These are phyloP conservation scores for Aspergillus conjunctus DNA, from an alignment of 495 filamentous ascomycete species.

Conservation along the genomic window DNA sequence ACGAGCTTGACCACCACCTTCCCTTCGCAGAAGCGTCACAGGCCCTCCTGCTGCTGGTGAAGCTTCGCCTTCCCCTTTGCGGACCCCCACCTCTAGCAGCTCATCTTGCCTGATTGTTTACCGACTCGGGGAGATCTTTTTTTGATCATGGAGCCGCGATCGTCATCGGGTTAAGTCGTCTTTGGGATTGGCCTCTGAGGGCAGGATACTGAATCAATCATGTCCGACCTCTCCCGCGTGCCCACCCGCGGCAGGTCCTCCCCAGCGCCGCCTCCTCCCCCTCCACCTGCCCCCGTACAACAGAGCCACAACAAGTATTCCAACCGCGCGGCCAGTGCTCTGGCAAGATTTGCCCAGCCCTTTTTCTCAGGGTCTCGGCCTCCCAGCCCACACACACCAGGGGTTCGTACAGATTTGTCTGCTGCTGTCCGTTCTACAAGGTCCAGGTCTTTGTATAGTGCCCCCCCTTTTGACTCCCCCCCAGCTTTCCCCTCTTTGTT, in stretches of 20 bases:
- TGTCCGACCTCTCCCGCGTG: conserved; percentile 48
- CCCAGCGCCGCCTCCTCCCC: conserved; percentile 49
- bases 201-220: conserved; percentile 26
- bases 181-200: conserved; percentile 17
- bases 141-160: conserved; percentile 23
- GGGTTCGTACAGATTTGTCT: conserved; percentile 33
- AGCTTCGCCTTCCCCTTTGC: conserved; percentile 13
- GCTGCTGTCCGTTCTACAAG: conserved; percentile 40
- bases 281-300: conserved; percentile 54
- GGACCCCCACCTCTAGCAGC: conserved; percentile 8
- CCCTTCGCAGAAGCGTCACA: conserved; percentile 2
- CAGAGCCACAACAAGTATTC: conserved; percentile 51
- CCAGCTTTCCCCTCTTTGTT: not conserved
- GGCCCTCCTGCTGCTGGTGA: conserved; percentile 10
- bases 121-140: conserved; percentile 5
- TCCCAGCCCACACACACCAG: conserved; percentile 49
- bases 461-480: conserved; percentile 14
- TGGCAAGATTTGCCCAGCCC: conserved; percentile 60
- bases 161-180: conserved; percentile 21
- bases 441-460: conserved; percentile 44
- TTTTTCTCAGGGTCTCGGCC: conserved; percentile 59
- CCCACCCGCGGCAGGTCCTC: conserved; percentile 33
- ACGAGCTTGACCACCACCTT: not conserved
- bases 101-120: conserved; percentile 15
- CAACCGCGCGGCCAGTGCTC: conserved; percentile 54